These are phyloP conservation scores for Colletotrichum sp. DNA, from an alignment of 2,329 filamentous ascomycete genomes.

Conservation along the genomic window DNA sequence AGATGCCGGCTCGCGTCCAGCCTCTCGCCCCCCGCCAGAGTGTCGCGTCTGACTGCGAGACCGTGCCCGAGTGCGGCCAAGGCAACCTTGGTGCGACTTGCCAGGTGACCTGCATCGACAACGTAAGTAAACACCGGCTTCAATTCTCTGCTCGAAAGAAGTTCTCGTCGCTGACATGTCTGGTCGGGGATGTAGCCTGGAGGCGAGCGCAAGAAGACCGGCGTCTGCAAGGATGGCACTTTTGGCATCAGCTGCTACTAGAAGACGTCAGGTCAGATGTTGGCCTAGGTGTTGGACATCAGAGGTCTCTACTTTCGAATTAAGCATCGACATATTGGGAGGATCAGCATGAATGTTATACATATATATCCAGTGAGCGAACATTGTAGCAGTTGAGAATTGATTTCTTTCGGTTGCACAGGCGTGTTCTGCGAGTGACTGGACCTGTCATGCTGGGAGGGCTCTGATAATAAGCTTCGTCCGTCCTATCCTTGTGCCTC, in stretches of 20 bases:
- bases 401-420: background rate
- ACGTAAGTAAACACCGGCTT: background rate
- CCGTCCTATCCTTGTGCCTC: background rate
- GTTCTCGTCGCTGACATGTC: background rate
- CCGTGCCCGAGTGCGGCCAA: background rate
- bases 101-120: background rate
- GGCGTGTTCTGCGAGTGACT: background rate
- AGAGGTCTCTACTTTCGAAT: background rate
- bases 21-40: background rate
- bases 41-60: accelerated
- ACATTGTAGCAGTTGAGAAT: background rate
- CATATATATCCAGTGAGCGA: background rate
- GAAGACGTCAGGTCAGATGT: too few relatives aligned
- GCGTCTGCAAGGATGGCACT: background rate
- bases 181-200: background rate
- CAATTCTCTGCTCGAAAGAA: too few relatives aligned
- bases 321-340: background rate
- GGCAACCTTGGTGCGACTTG: background rate
- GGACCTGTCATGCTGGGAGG: background rate
- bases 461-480: background rate
- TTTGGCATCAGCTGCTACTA: background rate
- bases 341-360: background rate
- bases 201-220: background rate
- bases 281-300: background rate
- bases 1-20: background rate